phyloP scores from a whole-genome alignment of 352 stramenopile genomes.

The Phytophthora boehmeriae region DNA sequence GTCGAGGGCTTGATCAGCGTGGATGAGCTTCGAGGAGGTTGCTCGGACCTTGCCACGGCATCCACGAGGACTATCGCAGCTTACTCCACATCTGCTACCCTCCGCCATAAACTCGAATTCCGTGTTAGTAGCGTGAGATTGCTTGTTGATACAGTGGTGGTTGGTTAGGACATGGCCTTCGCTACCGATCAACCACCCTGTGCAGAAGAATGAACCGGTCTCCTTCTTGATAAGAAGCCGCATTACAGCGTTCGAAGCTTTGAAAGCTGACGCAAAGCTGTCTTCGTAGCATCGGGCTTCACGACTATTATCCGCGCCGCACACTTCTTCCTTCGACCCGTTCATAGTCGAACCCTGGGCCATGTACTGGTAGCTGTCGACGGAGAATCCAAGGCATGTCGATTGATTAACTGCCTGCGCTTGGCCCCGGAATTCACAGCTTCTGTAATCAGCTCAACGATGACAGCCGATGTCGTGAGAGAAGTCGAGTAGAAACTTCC shows the following conservation, averaged over 20 bases:
- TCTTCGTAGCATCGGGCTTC: conserved; percentile 56
- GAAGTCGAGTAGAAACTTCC: conserved; percentile 39
- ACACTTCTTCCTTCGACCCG: conserved; percentile 51
- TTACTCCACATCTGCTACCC: conserved; percentile 32
- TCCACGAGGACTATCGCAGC: conserved; percentile 37
- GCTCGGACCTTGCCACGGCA: conserved; percentile 46
- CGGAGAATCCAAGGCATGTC: conserved; percentile 51
- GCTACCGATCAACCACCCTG: conserved; percentile 72
- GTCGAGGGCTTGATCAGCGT: conserved; percentile 43
- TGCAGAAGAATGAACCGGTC: conserved; percentile 62
- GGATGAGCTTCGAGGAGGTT: conserved; percentile 41
- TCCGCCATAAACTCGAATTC: conserved; percentile 73
- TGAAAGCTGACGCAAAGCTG: conserved; percentile 16
- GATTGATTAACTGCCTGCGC: conserved; percentile 14
- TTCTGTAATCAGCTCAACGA: conserved; percentile 52
- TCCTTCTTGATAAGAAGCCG: conserved; percentile 70
- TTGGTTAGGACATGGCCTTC: conserved; percentile 83
- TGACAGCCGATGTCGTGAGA: conserved; percentile 42
- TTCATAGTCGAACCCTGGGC: conserved; percentile 18
- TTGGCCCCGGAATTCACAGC: not conserved
- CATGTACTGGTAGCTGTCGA: conserved; percentile 51
- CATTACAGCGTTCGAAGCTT: conserved; percentile 40
- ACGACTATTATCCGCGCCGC: conserved; percentile 52
- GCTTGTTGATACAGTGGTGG: conserved; percentile 70
- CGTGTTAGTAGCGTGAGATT: conserved; percentile 49